These are phyloP conservation scores for Heracleum sosnowskyi DNA, from an alignment of 129 eudicot species.

Conservation along the genomic window DNA sequence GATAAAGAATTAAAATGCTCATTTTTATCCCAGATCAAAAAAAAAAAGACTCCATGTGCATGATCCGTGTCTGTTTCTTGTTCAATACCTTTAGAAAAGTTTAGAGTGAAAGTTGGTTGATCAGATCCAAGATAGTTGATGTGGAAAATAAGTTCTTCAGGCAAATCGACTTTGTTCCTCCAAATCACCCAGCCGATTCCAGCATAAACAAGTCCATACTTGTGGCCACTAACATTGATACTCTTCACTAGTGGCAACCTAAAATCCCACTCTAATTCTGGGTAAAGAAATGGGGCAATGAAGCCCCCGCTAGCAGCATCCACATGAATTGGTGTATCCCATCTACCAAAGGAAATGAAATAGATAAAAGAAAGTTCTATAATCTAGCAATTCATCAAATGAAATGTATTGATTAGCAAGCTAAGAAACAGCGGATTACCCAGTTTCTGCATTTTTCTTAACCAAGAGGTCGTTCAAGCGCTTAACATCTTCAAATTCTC, in stretches of 20 bases:
- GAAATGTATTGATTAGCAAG: neutral
- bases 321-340: constrained; percentile 87
- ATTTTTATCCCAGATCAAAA: neutral
- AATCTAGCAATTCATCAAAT: neutral
- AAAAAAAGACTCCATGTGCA: neutral
- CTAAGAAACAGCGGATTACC: constrained; percentile 19
- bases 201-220: constrained; percentile 85
- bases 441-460: constrained; percentile 51
- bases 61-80: neutral
- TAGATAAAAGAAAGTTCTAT: neutral
- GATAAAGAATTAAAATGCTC: neutral
- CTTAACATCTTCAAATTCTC: constrained; percentile 84
- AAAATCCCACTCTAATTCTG: constrained; percentile 80
- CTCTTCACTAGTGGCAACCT: constrained; percentile 81
- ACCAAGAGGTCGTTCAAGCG: constrained; percentile 55
- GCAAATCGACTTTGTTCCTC: constrained; percentile 84
- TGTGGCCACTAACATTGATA: constrained; percentile 85
- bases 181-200: constrained; percentile 86
- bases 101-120: constrained; percentile 91
- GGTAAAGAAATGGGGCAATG: constrained; percentile 82
- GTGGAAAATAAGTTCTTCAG: constrained; percentile 81
- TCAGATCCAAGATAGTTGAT: constrained; percentile 89
- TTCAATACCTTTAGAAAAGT: constrained; percentile 73
- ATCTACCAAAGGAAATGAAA: constrained; percentile 26
- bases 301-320: constrained; percentile 96